Percentiles rank a stretch among this genome's conserved stretches.
phyloP scores from a whole-genome alignment of 169 alveolate genomes.

The Cryptosporidium canis region DNA sequence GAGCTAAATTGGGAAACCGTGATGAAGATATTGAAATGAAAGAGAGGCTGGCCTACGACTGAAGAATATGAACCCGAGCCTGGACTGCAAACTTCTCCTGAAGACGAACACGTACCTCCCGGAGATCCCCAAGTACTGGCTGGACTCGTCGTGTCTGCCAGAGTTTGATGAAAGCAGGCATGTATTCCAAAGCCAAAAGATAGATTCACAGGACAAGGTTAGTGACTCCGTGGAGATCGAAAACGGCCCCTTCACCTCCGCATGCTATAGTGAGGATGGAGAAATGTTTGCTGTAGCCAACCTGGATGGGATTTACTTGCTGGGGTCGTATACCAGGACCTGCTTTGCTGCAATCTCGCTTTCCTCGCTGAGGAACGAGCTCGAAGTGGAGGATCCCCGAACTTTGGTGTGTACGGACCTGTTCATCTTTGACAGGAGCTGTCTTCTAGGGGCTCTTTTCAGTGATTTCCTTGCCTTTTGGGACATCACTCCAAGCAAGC shows the following conservation, averaged over 20 bases:
- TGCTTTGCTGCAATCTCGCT: slow-evolving; percentile 62
- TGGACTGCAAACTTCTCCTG: slow-evolving; percentile 39
- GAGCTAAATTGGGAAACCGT: not conserved
- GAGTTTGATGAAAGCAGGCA: not conserved
- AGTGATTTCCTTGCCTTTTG: not conserved
- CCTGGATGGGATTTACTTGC: slow-evolving; percentile 14
- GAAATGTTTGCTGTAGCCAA: slow-evolving; percentile 24
- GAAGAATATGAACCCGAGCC: slow-evolving; percentile 6
- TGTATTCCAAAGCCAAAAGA: not conserved
- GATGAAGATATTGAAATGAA: not conserved
- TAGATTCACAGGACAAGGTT: not conserved
- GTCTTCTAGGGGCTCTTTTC: slow-evolving; percentile 3
- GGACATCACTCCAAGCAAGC: not conserved
- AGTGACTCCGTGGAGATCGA: not conserved
- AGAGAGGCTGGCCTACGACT: not conserved
- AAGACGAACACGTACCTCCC: slow-evolving; percentile 31
- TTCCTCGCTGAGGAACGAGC: not conserved
- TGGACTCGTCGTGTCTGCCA: slow-evolving; percentile 4
- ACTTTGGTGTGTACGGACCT: not conserved
- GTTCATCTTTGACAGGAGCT: not conserved
- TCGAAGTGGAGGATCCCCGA: not conserved
- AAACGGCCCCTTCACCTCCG: slow-evolving; percentile 12
- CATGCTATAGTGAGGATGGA: slow-evolving; percentile 63
- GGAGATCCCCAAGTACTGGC: slow-evolving; percentile 53
- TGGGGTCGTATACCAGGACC: slow-evolving; percentile 39